Percentiles rank a stretch among this genome's conserved stretches.
Evolutionary conservation across 371 early-diverging fungal genomes (phyloP).

Genomic region (Sporodiniella umbellata): DNA sequence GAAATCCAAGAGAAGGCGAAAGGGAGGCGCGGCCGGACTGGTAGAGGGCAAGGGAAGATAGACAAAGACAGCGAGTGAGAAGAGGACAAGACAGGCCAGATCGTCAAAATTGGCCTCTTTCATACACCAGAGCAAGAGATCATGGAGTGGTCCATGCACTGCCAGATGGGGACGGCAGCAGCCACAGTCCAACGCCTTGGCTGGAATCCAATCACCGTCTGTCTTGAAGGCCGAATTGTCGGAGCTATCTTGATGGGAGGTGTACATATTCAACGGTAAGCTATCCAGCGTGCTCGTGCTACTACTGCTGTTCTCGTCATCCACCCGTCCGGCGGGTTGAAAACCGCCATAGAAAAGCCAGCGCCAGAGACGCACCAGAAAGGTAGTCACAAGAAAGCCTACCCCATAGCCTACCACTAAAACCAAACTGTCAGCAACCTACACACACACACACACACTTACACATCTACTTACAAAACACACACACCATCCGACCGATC

Average conservation of each 20-base stretch:
- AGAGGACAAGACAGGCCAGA: conserved; percentile 9
- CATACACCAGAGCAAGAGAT: conserved; percentile 17
- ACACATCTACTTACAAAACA: conserved; percentile 17
- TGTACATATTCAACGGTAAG: conserved; percentile 28
- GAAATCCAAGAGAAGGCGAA: conserved; percentile 19
- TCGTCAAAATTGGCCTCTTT: conserved; percentile 19
- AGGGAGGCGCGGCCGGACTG: conserved; percentile 19
- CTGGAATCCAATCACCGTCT: too few relatives aligned
- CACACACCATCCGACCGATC: conserved; percentile 27
- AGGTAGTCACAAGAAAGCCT: conserved; percentile 8
- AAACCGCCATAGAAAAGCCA: background rate
- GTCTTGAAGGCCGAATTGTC: too few relatives aligned
- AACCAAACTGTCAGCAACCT: too few relatives aligned
- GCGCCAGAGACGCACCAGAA: conserved; percentile 9
- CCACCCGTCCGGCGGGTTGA: too few relatives aligned
- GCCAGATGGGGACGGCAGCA: background rate
- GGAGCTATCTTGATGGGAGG: too few relatives aligned
- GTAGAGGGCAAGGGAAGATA: conserved; percentile 16
- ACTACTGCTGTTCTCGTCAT: too few relatives aligned
- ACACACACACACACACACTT: too few relatives aligned
- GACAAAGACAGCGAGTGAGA: conserved; percentile 15
- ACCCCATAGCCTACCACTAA: conserved; percentile 23
- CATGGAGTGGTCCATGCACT: conserved; percentile 11
- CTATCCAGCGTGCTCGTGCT: too few relatives aligned
- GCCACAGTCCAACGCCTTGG: background rate